Percentiles rank a stretch among this genome's conserved stretches.
Evolutionary conservation across 352 stramenopile species (phyloP).

Genomic region (Phytophthora sp.): DNA sequence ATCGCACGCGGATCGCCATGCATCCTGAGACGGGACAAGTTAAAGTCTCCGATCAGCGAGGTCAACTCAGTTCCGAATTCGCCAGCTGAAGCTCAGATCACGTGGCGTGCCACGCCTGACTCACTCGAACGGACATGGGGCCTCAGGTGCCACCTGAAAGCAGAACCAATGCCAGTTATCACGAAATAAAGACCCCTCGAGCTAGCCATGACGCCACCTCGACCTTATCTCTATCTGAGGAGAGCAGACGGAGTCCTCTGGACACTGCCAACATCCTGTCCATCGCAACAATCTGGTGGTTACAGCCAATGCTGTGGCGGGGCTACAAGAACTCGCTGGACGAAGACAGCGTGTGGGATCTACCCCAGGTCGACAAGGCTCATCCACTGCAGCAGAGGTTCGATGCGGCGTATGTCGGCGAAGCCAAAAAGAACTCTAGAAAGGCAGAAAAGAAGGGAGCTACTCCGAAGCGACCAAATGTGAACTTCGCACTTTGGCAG

Average conservation of each 20-base stretch:
- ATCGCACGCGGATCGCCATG: neutral
- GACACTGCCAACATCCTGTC: constrained; percentile 40
- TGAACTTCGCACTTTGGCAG: constrained; percentile 42
- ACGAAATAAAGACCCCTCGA: neutral
- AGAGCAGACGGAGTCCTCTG: constrained; percentile 24
- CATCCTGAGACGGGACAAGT: neutral
- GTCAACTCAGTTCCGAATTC: neutral
- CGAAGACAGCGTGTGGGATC: constrained; percentile 37
- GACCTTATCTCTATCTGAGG: neutral
- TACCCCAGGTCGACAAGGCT: constrained; percentile 36
- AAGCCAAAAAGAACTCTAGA: constrained; percentile 1
- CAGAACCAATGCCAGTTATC: neutral
- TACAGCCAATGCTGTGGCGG: constrained; percentile 39
- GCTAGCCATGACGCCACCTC: neutral
- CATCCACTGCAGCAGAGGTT: constrained; percentile 38
- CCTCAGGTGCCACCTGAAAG: neutral
- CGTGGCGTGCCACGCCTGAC: neutral
- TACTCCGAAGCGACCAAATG: constrained; percentile 11
- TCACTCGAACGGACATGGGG: neutral
- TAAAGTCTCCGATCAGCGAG: too few species aligned
- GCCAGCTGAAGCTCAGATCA: neutral
- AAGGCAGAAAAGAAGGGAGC: neutral
- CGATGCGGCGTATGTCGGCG: constrained; percentile 28
- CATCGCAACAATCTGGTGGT: constrained; percentile 47
- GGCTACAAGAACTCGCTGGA: constrained; percentile 35